These are phyloP conservation scores for Lentithecium fluviatile DNA, from an alignment of 495 filamentous ascomycete genomes.

Conservation along the genomic window DNA sequence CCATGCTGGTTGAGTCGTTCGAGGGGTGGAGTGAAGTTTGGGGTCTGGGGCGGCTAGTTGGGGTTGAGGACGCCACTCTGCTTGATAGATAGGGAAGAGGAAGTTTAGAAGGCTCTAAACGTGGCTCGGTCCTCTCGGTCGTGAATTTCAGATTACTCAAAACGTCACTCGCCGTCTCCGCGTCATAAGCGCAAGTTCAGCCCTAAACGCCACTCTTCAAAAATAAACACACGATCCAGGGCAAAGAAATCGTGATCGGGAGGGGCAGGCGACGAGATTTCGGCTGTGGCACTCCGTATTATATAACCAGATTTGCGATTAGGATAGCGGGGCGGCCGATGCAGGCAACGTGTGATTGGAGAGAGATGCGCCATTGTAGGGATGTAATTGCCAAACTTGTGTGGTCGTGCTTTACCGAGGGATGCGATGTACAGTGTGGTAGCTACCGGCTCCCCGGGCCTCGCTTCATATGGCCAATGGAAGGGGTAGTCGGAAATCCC, in stretches of 20 bases:
- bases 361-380: not conserved
- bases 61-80: too few species aligned
- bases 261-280: not conserved
- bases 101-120: too few species aligned
- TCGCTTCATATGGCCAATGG: not conserved
- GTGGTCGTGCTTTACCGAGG: conserved; percentile 16
- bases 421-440: not conserved
- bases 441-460: not conserved
- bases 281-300: not conserved
- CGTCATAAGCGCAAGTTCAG: not conserved
- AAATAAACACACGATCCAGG: not conserved
- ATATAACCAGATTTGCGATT: conserved; percentile 11
- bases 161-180: not conserved
- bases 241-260: not conserved
- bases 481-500: not conserved
- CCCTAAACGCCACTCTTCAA: not conserved
- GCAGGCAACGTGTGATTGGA: not conserved
- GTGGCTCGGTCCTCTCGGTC: not conserved
- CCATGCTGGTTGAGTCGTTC: conserved; percentile 2
- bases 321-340: not conserved
- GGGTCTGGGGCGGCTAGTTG: too few species aligned
- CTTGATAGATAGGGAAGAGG: too few species aligned
- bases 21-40: too few species aligned
- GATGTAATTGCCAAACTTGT: not conserved
- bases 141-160: not conserved